These are phyloP conservation scores for Claviceps humidiphila DNA, from an alignment of 2,329 filamentous ascomycete species.

Conservation along the genomic window DNA sequence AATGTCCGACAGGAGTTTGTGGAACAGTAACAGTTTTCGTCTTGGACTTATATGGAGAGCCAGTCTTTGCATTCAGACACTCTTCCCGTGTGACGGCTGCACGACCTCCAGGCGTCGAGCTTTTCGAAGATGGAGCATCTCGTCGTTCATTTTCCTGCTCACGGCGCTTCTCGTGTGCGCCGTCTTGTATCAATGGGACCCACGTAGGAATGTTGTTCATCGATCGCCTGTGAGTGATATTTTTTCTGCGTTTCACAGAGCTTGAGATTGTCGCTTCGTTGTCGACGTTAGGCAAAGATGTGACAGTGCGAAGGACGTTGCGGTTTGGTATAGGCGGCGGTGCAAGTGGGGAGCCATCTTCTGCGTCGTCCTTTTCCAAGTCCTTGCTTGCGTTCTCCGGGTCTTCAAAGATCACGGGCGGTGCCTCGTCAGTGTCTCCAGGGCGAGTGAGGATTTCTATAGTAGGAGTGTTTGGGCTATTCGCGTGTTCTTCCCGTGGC, in stretches of 20 bases:
- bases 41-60: constrained; percentile 8
- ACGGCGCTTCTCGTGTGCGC: constrained; percentile 11
- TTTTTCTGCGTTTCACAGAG: not conserved
- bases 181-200: constrained; percentile 8
- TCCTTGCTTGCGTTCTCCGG: not conserved
- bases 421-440: not conserved
- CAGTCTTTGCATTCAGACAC: constrained; percentile 10
- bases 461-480: not conserved
- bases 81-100: constrained; percentile 10
- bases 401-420: not conserved
- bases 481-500: not conserved
- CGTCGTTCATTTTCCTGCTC: constrained; percentile 10
- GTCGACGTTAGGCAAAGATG: not conserved
- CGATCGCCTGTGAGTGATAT: constrained; percentile 13
- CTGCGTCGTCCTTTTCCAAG: not conserved
- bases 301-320: not conserved
- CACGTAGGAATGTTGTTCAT: constrained; percentile 12
- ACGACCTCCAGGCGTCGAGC: constrained; percentile 16
- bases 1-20: not conserved
- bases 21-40: not conserved
- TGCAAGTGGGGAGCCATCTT: not conserved
- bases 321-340: constrained; percentile 2
- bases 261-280: not conserved
- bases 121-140: constrained; percentile 13
- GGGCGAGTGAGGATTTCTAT: not conserved